A percentile compares a stretch with the other conserved stretches of the same genome.
These are phyloP conservation scores for Nemania sp. DNA, from an alignment of 2,329 filamentous ascomycete species.

Conservation along the genomic window DNA sequence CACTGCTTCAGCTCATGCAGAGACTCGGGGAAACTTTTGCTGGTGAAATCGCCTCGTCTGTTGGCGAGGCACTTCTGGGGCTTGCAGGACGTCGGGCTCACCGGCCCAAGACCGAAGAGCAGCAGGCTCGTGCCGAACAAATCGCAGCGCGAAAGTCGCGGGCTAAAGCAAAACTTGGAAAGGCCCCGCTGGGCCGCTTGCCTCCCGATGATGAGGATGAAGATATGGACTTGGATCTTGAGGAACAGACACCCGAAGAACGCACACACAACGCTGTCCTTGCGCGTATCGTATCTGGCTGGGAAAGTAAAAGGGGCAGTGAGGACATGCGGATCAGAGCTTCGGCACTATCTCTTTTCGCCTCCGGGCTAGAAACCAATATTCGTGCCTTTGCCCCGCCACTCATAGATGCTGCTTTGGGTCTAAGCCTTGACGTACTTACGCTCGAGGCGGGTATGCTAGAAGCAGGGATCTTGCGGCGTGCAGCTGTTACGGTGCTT, in stretches of 20 bases:
- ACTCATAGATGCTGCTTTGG: slow-evolving; percentile 59
- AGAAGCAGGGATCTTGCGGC: slow-evolving; percentile 66
- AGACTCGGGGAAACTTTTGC: slow-evolving; percentile 59
- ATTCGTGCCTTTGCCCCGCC: slow-evolving; percentile 57
- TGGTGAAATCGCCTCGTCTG: slow-evolving; percentile 54
- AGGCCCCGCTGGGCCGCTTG: background rate
- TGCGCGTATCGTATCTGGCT: slow-evolving; percentile 64
- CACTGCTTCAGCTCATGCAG: slow-evolving; percentile 66
- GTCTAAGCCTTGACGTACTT: slow-evolving; percentile 65
- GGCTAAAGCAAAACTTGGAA: slow-evolving; percentile 9
- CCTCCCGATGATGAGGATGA: slow-evolving; percentile 16
- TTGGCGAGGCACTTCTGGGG: slow-evolving; percentile 62
- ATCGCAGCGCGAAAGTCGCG: slow-evolving; percentile 46
- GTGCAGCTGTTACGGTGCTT: slow-evolving; percentile 67
- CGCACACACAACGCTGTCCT: slow-evolving; percentile 54
- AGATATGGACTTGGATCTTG: slow-evolving; percentile 23
- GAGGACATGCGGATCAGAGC: slow-evolving; percentile 72
- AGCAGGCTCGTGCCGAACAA: slow-evolving; percentile 56
- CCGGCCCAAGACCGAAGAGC: slow-evolving; percentile 61
- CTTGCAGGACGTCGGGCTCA: slow-evolving; percentile 66
- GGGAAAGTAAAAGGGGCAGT: slow-evolving; percentile 66
- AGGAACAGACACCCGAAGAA: slow-evolving; percentile 43
- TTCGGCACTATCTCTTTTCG: slow-evolving; percentile 69
- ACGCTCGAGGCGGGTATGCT: slow-evolving; percentile 62
- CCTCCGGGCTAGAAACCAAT: slow-evolving; percentile 62